These are phyloP conservation scores for Scheffersomyces parashehatae DNA, from an alignment of 1,139 yeast species.

Conservation along the genomic window DNA sequence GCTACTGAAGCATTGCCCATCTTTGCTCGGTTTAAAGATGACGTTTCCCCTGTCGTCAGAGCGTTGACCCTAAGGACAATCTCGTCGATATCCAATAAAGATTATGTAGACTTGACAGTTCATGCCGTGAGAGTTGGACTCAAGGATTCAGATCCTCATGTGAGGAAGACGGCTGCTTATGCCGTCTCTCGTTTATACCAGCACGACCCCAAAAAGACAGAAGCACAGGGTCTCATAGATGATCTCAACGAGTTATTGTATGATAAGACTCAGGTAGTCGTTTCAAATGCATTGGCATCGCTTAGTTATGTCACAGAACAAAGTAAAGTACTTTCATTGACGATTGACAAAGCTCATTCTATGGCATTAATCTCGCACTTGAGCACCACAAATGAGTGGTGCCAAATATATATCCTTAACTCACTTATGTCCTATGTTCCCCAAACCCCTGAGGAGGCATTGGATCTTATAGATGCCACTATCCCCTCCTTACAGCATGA, in stretches of 20 bases:
- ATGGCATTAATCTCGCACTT: conserved; percentile 50
- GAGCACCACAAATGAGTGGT: conserved; percentile 74
- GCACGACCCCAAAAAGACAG: conserved; percentile 49
- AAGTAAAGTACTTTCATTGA: conserved; percentile 48
- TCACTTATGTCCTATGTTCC: conserved; percentile 75
- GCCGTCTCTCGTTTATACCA: conserved; percentile 71
- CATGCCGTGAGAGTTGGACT: conserved; percentile 32
- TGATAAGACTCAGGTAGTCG: conserved; percentile 62
- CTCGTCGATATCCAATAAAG: conserved; percentile 56
- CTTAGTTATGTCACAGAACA: conserved; percentile 65
- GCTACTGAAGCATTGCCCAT: conserved; percentile 59
- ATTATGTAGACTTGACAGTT: conserved; percentile 44
- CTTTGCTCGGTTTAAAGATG: conserved; percentile 51
- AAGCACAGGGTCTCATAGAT: conserved; percentile 49
- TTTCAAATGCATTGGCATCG: conserved; percentile 73
- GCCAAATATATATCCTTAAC: conserved; percentile 68
- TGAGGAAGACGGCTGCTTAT: conserved; percentile 70
- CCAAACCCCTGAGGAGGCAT: conserved; percentile 62
- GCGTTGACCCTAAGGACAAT: conserved; percentile 65
- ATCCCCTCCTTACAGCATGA: conserved; percentile 79
- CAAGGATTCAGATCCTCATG: conserved; percentile 55
- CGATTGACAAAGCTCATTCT: conserved; percentile 60
- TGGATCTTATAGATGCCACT: conserved; percentile 63
- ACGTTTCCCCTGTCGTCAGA: conserved; percentile 33
- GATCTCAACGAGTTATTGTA: conserved; percentile 58